Conservation (phyloP, 2,329 filamentous ascomycete species). For the Cordyceps pruinosa region DNA sequence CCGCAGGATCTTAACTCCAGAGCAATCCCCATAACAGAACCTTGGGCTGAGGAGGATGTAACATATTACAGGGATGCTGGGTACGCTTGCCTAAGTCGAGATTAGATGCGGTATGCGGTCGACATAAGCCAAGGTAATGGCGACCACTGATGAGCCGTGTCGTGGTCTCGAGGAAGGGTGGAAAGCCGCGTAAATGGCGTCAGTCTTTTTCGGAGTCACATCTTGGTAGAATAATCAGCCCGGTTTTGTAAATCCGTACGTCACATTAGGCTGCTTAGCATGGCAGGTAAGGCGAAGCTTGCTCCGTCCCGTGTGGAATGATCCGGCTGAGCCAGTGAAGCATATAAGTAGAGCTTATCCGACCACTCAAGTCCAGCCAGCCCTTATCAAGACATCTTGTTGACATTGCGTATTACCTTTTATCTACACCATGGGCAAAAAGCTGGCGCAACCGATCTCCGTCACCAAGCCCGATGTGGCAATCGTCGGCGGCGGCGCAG, state of each 20-base stretch:
- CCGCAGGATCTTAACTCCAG: neutral
- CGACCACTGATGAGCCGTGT: neutral
- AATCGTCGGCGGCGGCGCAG: constrained; percentile 7
- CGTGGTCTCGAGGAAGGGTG: neutral
- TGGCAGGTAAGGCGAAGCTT: neutral
- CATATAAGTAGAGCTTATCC: constrained; percentile 6
- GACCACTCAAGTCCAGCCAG: neutral
- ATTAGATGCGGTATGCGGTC: neutral
- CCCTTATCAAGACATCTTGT: neutral
- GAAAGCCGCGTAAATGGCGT: neutral
- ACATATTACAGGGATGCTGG: neutral
- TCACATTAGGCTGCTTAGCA: neutral
- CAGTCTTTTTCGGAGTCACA: neutral
- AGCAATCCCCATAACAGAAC: neutral
- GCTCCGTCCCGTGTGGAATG: neutral
- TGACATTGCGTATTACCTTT: neutral
- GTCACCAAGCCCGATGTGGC: constrained; percentile 5
- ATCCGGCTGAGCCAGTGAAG: neutral
- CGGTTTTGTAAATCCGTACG: neutral
- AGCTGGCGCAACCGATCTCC: neutral
- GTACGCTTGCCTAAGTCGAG: neutral
- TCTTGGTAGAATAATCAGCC: neutral
- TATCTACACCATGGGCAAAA: constrained; percentile 4
- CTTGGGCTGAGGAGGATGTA: neutral
- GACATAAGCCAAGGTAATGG: constrained; percentile 5